phyloP scores from a whole-genome alignment of 768 basidiomycete species.

The Xerocomellus dryophilus region DNA sequence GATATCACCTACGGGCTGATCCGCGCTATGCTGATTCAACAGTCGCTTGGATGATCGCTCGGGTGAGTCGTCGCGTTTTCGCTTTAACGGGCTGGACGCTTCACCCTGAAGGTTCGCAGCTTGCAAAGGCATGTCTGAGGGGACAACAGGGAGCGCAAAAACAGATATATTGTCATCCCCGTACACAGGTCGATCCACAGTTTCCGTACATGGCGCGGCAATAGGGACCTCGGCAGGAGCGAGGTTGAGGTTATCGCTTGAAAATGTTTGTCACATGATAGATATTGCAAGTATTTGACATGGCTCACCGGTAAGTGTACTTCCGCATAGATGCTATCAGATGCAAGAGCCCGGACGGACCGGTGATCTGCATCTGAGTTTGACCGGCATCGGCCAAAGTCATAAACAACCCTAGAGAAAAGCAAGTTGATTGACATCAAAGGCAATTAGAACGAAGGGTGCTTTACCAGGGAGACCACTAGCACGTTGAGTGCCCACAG shows the following conservation, averaged over 20 bases:
- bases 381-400: conserved; percentile 71
- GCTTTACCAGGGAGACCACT: conserved; percentile 71
- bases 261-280: background rate
- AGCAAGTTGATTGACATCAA: background rate
- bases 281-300: background rate
- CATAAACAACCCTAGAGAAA: conserved; percentile 66
- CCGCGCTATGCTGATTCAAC: background rate
- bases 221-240: conserved; percentile 43
- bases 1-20: background rate
- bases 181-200: conserved; percentile 45
- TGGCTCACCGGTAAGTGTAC: conserved; percentile 59
- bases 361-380: conserved; percentile 55
- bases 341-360: conserved; percentile 73
- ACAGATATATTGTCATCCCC: conserved; percentile 63
- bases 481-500: conserved; percentile 55
- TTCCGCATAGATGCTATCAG: conserved; percentile 66
- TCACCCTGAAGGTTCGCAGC: background rate
- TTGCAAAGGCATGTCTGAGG: conserved; percentile 6
- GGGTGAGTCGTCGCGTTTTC: conserved; percentile 44
- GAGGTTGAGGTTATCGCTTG: conserved; percentile 52
- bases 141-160: conserved; percentile 55
- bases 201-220: conserved; percentile 11
- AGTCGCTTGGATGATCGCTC: conserved; percentile 38
- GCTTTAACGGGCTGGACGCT: conserved; percentile 27
- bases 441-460: background rate